These are phyloP conservation scores for Globisporangium parvum DNA, from an alignment of 352 stramenopile genomes.

Conservation along the genomic window DNA sequence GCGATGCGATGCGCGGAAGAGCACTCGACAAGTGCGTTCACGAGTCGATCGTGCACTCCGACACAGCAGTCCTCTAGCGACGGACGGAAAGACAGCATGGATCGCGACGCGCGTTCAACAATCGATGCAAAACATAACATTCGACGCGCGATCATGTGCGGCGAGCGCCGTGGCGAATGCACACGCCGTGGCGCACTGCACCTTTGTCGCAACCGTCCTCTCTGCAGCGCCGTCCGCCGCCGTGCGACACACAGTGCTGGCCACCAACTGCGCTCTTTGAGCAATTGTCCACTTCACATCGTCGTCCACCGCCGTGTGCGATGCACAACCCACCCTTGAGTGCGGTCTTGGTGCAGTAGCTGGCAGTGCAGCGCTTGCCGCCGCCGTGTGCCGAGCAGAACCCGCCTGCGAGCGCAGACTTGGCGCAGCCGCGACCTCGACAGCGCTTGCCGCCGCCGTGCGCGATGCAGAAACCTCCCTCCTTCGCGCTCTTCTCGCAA, in stretches of 20 bases:
- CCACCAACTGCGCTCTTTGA: constrained; percentile 57
- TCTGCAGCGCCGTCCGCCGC: constrained; percentile 51
- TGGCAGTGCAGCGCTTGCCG: constrained; percentile 45
- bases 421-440: constrained; percentile 48
- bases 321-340: constrained; percentile 63
- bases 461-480: constrained; percentile 71
- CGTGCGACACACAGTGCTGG: constrained; percentile 55
- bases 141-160: neutral
- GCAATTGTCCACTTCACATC: constrained; percentile 43
- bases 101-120: neutral
- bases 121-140: neutral
- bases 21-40: too few species aligned
- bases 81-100: neutral
- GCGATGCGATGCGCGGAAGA: too few species aligned
- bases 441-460: constrained; percentile 80
- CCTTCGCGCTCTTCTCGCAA: constrained; percentile 71
- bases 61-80: too few species aligned
- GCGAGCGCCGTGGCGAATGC: constrained; percentile 49
- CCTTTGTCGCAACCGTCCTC: constrained; percentile 59
- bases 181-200: constrained; percentile 61
- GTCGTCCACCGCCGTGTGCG: constrained; percentile 50
- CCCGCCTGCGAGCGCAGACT: constrained; percentile 55
- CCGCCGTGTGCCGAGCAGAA: constrained; percentile 68
- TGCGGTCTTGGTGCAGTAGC: constrained; percentile 53
- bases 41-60: too few species aligned